These are phyloP conservation scores for Chrysopogon serrulatus DNA, from an alignment of 176 grass and related monocot genomes.

Conservation along the genomic window DNA sequence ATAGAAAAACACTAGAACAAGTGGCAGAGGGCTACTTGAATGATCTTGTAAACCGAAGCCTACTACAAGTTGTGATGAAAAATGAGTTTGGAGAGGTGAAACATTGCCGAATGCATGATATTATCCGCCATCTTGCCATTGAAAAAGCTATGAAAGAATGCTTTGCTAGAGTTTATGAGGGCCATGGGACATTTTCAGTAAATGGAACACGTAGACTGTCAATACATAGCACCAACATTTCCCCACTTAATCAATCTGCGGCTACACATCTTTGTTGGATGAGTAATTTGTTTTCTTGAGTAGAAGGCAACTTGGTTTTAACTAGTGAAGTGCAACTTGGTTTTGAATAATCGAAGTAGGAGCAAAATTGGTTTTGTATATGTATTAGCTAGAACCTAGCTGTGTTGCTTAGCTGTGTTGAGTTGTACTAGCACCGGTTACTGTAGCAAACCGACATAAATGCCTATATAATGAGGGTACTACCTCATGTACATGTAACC, in stretches of 20 bases:
- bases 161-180: neutral
- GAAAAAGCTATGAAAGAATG: neutral
- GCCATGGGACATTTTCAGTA: neutral
- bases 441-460: too few relatives aligned
- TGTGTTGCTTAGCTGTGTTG: too few relatives aligned
- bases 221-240: neutral
- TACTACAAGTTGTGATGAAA: slow-evolving; percentile 14
- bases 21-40: slow-evolving; percentile 34
- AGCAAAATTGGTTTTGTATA: too few relatives aligned
- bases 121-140: neutral
- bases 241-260: neutral
- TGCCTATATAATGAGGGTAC: too few relatives aligned
- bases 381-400: too few relatives aligned
- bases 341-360: too few relatives aligned
- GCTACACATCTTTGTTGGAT: neutral
- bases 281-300: too few relatives aligned
- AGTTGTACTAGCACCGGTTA: too few relatives aligned
- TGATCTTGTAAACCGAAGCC: slow-evolving; percentile 23
- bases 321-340: too few relatives aligned
- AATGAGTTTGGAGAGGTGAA: slow-evolving; percentile 14
- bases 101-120: slow-evolving; percentile 23
- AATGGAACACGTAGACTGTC: neutral
- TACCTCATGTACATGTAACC: too few relatives aligned
- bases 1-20: slow-evolving; percentile 21
- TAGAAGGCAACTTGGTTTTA: too few relatives aligned